Base-by-base conservation (phyloP, 2,329 filamentous ascomycete genomes). In the Drechslerella coelobrocha region DNA sequence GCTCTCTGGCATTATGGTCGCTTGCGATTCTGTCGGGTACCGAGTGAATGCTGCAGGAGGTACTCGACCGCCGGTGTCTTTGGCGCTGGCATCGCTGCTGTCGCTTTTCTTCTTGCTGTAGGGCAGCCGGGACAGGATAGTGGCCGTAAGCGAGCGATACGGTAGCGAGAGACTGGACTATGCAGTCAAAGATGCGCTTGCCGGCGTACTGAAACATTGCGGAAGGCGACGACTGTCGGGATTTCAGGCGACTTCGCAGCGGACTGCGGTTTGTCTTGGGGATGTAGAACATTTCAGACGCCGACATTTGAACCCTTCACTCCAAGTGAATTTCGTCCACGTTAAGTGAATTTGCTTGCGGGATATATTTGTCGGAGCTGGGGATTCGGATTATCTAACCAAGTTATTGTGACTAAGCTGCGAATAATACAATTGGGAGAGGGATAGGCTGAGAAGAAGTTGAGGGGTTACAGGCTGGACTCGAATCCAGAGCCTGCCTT, bases 131-230 rank as follows among this genome's bases (percentile, higher is more conserved):
- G 21, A 63, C 39, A 19, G 66, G 66, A 29, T 63, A 71, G 10
- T 71, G 66, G n/a, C 66, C 66, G 39, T 71, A 71, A 14, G 66
- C 59, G 9, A 71, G 47, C 5, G 66, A 71, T 9, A 71, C 31
- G 23, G 59, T 71, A 29, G 66, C 66, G 27, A 71, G 66, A 17
- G 66, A 71, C 27, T 62, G 59, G 9, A 71, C 55, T 51, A 71
- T 53, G 21, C 47, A 71, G 23, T 63, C 59, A 9, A 71, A 60
- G n/a, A 63, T 41, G n/a, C 66, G 66, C 43, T 71, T 71, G 47
- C 66, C 57, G 10, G 66, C 54, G 19, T 43, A 41, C 21, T 71
- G 66, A 14, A 71, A 17, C 2, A 50, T 31, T 27, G 51, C 51
- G 17, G 53, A 31, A 4, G 66, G 47, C 23, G 66, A n/a, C n/a